A percentile compares a stretch with the other conserved stretches of the same genome.
Conservation (phyloP, 2,329 filamentous ascomycete genomes). For the Grosmannia serpens region DNA sequence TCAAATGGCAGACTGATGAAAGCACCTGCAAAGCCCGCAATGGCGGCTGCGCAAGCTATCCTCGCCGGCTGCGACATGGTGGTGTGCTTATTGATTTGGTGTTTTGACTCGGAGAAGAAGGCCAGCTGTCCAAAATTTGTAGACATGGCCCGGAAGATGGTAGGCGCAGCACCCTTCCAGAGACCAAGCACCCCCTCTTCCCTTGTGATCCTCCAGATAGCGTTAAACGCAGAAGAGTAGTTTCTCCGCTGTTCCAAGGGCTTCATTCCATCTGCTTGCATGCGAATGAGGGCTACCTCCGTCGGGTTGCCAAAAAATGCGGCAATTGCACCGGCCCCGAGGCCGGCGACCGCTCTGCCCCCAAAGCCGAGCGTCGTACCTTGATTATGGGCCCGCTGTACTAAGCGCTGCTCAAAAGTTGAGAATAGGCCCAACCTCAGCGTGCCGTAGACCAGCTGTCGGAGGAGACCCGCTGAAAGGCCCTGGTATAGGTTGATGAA, state of each 20-base stretch:
- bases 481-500: slow-evolving; percentile 90
- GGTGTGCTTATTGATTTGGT: slow-evolving; percentile 64
- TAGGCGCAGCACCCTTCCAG: slow-evolving; percentile 84
- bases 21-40: slow-evolving; percentile 91
- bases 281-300: slow-evolving; percentile 88
- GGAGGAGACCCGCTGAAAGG: slow-evolving; percentile 77
- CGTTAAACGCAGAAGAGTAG: slow-evolving; percentile 86
- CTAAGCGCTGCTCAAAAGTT: slow-evolving; percentile 65
- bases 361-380: slow-evolving; percentile 65
- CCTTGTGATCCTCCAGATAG: slow-evolving; percentile 65
- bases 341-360: slow-evolving; percentile 75
- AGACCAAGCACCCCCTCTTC: slow-evolving; percentile 70
- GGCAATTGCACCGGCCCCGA: slow-evolving; percentile 77
- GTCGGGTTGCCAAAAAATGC: slow-evolving; percentile 94
- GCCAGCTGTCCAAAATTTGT: slow-evolving; percentile 95
- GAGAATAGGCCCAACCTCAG: slow-evolving; percentile 92
- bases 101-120: slow-evolving; percentile 94
- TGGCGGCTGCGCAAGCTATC: slow-evolving; percentile 73
- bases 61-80: slow-evolving; percentile 53
- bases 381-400: slow-evolving; percentile 47
- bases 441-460: slow-evolving; percentile 95
- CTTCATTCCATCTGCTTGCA: slow-evolving; percentile 94
- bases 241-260: slow-evolving; percentile 77
- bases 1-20: slow-evolving; percentile 95
- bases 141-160: slow-evolving; percentile 90